Percentiles rank a stretch among this genome's conserved stretches.
phyloP scores from a whole-genome alignment of 306 rosid genomes.

The Ziziphus jujuba region DNA sequence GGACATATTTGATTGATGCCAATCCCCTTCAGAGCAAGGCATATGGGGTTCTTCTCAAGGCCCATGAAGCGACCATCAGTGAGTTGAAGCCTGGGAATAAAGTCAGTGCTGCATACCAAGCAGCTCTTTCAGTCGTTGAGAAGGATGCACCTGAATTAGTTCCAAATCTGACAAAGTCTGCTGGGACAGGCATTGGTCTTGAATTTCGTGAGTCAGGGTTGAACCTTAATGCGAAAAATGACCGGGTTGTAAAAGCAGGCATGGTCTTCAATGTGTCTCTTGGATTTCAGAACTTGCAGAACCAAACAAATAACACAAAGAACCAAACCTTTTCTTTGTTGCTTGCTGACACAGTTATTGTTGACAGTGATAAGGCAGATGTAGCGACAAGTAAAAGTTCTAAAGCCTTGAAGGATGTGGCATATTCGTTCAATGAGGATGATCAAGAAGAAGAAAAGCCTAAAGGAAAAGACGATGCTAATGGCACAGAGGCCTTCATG shows the following conservation, averaged over 20 bases:
- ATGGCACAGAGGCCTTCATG: conserved; percentile 45
- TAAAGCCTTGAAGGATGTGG: conserved; percentile 77
- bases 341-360: conserved; percentile 82
- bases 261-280: conserved; percentile 87
- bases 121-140: conserved; percentile 78
- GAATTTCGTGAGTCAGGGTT: conserved; percentile 95
- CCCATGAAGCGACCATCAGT: conserved; percentile 75
- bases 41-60: conserved; percentile 81
- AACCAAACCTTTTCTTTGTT: conserved; percentile 61
- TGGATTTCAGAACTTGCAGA: conserved; percentile 82
- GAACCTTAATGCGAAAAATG: conserved; percentile 85
- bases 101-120: conserved; percentile 67
- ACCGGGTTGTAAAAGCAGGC: conserved; percentile 65
- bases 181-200: conserved; percentile 92
- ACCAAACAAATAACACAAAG: conserved; percentile 48
- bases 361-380: conserved; percentile 65
- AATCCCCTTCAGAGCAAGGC: conserved; percentile 80
- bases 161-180: conserved; percentile 70
- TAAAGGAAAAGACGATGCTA: conserved; percentile 33
- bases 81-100: conserved; percentile 68
- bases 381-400: conserved; percentile 63
- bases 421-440: conserved; percentile 86
- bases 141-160: conserved; percentile 76
- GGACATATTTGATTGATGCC: conserved; percentile 92
- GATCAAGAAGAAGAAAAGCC: conserved; percentile 73